Percentiles rank a stretch among this genome's conserved stretches.
phyloP scores from a whole-genome alignment of 441 rosid species.

The Flueggea neowawraea region DNA sequence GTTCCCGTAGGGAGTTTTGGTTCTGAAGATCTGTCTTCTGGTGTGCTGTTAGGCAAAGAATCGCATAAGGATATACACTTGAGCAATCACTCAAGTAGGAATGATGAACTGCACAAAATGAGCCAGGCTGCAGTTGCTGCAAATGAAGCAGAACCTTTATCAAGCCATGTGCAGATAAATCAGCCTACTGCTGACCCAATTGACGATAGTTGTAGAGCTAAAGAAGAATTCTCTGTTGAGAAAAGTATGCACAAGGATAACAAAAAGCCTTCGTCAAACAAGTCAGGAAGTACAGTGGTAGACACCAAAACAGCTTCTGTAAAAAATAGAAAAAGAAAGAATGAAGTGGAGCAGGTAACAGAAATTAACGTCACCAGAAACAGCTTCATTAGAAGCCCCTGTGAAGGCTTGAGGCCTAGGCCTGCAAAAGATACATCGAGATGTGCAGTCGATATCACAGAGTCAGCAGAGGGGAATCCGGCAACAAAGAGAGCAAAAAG shows the following conservation, averaged over 20 bases:
- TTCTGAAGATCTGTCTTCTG: conserved; percentile 13
- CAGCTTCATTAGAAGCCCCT: conserved; percentile 84
- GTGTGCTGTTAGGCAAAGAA: background rate
- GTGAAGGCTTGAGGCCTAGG: conserved; percentile 98
- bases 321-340: conserved; percentile 55
- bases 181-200: conserved; percentile 19
- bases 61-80: conserved; percentile 12
- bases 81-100: conserved; percentile 20
- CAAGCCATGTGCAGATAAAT: conserved; percentile 9
- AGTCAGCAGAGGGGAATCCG: conserved; percentile 27
- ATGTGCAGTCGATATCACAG: conserved; percentile 19
- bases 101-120: conserved; percentile 21
- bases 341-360: conserved; percentile 42
- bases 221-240: conserved; percentile 12
- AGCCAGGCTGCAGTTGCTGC: conserved; percentile 13
- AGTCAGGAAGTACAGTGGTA: conserved; percentile 6
- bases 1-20: conserved; percentile 14
- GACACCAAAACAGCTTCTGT: conserved; percentile 15
- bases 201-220: conserved; percentile 24
- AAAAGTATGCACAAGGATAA: background rate
- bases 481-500: conserved; percentile 36
- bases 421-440: conserved; percentile 35
- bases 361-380: conserved; percentile 23
- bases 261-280: background rate
- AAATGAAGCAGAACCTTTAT: conserved; percentile 21